Evolutionary conservation across 495 filamentous ascomycete genomes (phyloP), one percentile per base, ranked within the genome.

Genomic region (Penicillium riverlandense): DNA sequence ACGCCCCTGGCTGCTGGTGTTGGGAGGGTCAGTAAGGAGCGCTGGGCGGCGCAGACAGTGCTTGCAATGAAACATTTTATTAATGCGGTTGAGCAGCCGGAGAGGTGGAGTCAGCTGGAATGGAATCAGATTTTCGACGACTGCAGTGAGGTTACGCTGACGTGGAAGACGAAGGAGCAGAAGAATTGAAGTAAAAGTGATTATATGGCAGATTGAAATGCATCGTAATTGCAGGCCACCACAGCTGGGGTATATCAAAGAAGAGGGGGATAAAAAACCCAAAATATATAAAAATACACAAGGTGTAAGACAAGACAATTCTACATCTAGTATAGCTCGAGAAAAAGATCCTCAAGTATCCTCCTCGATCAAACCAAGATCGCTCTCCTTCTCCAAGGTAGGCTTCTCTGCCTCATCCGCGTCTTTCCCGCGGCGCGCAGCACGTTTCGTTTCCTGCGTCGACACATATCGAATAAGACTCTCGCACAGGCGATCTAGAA

Each of bases 401-500:
- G 49, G 30, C 44, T 53, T 58, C 11, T 66, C 61, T 1, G 41
- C 38, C 8, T 34, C 27, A 13, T 54, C 50, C 0, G 39, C 33
- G 37, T 12, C 35, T 16, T 28, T 28, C 14, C 39, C 49, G 11
- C 28, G 27, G 11, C 28, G 14, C 8, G 35, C 37, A 36, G 30
- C 37, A 27, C 43, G 40, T 42, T 43, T 48, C 15, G 48, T 48
- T 36, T 57, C 60, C 35, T 57, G 59, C 28, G 50, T 67, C 40
- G 65, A 54, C 48, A 82, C 64, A 60, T 74, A 79, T 38, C 79
- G 59, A 12, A 71, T 53, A 53, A 84, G 58, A 44, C 75, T 79
- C 51, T 83, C 78, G 49, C 72, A 76, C 14, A 84, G 61, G 30
- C 79, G 67, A 48, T 79, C 70, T 15, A 83, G 54, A 32, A 83